Percentiles rank a stretch among this genome's conserved stretches.
Evolutionary conservation across 2,329 filamentous ascomycete genomes (phyloP).

Genomic region (Kalmusia sp.): DNA sequence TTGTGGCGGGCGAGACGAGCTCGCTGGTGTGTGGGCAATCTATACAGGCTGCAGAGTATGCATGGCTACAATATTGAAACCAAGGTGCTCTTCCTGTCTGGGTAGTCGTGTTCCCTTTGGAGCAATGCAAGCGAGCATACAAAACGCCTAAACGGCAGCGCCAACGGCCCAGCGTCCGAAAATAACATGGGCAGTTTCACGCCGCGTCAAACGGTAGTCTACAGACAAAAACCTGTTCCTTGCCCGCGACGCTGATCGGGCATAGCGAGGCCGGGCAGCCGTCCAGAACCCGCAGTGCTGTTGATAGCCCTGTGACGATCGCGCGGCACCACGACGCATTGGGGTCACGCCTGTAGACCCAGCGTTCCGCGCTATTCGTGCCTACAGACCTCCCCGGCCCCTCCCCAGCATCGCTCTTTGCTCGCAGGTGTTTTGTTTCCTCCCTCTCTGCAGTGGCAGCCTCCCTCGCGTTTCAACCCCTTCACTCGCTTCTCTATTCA

Average conservation of each 20-base stretch:
- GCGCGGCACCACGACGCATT: constrained; percentile 6
- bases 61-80: constrained; percentile 8
- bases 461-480: constrained; percentile 25
- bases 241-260: not conserved
- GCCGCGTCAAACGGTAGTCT: not conserved
- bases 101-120: not conserved
- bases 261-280: not conserved
- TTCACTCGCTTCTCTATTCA: constrained; percentile 6
- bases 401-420: constrained; percentile 20
- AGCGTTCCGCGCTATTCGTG: constrained; percentile 11
- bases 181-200: constrained; percentile 8
- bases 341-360: not conserved
- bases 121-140: constrained; percentile 4
- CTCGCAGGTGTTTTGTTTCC: constrained; percentile 24
- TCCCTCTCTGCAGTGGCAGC: not conserved
- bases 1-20: not conserved
- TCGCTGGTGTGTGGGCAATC: not conserved
- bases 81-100: constrained; percentile 2
- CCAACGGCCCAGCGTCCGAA: constrained; percentile 1
- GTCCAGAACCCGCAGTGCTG: not conserved
- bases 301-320: constrained; percentile 4
- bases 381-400: constrained; percentile 31
- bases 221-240: not conserved
- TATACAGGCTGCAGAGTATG: not conserved
- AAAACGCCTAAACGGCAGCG: not conserved